Evolutionary conservation across 208 protist genomes (phyloP).

Genomic region (Acanthamoeba triangularis): DNA sequence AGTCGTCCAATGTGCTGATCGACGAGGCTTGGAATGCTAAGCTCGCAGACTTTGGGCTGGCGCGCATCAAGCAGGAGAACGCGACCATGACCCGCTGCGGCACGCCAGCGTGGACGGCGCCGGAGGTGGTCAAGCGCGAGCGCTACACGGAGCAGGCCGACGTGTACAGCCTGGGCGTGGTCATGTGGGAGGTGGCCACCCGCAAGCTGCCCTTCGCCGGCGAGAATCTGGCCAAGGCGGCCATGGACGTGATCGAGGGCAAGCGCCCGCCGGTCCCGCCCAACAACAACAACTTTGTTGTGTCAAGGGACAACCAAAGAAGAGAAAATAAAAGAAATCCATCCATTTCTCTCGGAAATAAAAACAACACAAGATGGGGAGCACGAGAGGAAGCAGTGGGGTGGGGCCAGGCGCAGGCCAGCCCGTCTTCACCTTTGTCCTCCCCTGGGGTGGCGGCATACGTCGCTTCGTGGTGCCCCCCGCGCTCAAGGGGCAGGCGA

Average conservation of each 20-base stretch:
- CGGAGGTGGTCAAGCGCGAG: not conserved
- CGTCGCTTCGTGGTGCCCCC: conserved; percentile 3
- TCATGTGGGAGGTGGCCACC: conserved; percentile 8
- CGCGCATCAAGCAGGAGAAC: conserved; percentile 45
- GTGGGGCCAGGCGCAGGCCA: not conserved
- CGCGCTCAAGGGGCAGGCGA: not conserved
- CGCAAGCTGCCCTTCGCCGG: not conserved
- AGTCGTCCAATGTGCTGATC: conserved; percentile 67
- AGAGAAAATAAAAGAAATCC: no score
- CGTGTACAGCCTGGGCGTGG: not conserved
- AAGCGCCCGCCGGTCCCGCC: no score
- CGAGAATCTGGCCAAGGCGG: not conserved
- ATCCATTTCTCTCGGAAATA: no score
- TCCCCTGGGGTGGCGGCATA: not conserved
- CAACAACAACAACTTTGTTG: no score
- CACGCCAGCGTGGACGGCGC: not conserved
- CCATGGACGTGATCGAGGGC: no score
- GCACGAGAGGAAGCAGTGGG: not conserved
- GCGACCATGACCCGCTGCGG: not conserved
- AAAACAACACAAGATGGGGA: no score
- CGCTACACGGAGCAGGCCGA: conserved; percentile 25
- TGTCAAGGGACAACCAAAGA: no score
- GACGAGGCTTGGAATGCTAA: not conserved
- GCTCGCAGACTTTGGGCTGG: not conserved
- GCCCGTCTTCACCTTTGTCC: conserved; percentile 7